phyloP scores from a whole-genome alignment of 169 alveolate genomes.

The Cryptosporidium xiaoi region DNA sequence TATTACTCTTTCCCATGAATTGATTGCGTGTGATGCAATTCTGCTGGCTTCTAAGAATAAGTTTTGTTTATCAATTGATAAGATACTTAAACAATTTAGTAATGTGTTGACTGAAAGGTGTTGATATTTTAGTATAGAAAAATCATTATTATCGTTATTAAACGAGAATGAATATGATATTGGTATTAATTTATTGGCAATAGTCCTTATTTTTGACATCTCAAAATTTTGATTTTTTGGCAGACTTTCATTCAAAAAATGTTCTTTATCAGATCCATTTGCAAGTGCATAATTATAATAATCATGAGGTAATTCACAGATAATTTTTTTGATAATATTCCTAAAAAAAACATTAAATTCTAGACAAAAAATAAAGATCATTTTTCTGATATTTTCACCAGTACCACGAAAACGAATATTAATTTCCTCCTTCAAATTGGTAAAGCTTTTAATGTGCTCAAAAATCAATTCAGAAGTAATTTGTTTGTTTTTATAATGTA shows the following conservation, averaged over 20 bases:
- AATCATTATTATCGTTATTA: background rate
- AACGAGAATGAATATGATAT: slow-evolving; percentile 9
- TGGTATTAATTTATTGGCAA: slow-evolving; percentile 6
- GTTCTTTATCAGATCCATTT: no score
- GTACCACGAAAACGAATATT: background rate
- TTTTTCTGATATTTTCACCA: background rate
- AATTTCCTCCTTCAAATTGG: background rate
- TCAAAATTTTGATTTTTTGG: background rate
- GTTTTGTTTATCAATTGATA: slow-evolving; percentile 19
- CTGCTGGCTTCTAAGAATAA: slow-evolving; percentile 3
- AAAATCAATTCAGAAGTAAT: background rate
- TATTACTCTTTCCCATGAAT: slow-evolving; percentile 12
- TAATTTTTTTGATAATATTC: background rate
- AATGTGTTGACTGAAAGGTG: slow-evolving; percentile 22
- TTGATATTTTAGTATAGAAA: slow-evolving; percentile 5
- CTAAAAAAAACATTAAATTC: no score
- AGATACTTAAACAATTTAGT: slow-evolving; percentile 18
- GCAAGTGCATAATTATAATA: no score
- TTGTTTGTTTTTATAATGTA: background rate
- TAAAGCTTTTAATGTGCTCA: background rate
- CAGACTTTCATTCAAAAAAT: no score
- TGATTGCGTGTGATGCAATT: slow-evolving; percentile 12
- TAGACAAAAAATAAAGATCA: background rate
- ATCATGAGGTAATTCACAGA: background rate
- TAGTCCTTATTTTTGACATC: slow-evolving; percentile 11